Conservation (phyloP, 2,329 filamentous ascomycete species). For the Trichoderma koningiopsis region DNA sequence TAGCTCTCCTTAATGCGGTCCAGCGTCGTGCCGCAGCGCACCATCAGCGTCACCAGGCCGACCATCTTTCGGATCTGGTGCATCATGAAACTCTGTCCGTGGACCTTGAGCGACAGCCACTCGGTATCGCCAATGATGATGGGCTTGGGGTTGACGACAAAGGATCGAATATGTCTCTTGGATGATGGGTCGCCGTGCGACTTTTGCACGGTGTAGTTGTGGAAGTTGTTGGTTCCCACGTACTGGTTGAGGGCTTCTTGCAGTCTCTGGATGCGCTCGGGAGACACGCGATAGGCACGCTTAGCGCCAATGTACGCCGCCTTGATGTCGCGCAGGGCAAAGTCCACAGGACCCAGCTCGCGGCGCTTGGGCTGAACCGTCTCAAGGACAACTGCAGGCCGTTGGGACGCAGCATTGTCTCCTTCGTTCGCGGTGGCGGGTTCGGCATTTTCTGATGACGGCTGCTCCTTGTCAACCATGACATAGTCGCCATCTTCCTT, state of each 20-base stretch:
- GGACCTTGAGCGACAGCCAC: conserved; percentile 94
- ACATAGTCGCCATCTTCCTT: conserved; percentile 33
- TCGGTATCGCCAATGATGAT: conserved; percentile 89
- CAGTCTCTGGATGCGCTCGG: conserved; percentile 70
- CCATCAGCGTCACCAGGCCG: conserved; percentile 81
- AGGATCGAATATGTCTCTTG: conserved; percentile 90
- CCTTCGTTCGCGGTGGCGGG: conserved; percentile 30
- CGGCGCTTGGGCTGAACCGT: conserved; percentile 44
- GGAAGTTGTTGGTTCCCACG: conserved; percentile 84
- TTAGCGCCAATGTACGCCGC: conserved; percentile 80
- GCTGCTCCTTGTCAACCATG: conserved; percentile 29
- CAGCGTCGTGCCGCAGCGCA: conserved; percentile 78
- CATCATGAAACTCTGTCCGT: conserved; percentile 99
- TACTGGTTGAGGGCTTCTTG: conserved; percentile 76
- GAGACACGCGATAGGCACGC: conserved; percentile 78
- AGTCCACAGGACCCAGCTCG: conserved; percentile 57
- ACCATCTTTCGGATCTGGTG: conserved; percentile 99
- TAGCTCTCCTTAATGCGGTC: conserved; percentile 75
- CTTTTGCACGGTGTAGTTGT: conserved; percentile 98
- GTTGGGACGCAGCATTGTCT: not conserved
- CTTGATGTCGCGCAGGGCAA: conserved; percentile 73
- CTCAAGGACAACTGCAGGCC: conserved; percentile 12
- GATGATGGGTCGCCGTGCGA: conserved; percentile 76
- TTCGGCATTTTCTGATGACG: conserved; percentile 25
- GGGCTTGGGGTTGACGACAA: conserved; percentile 73